A percentile compares a stretch with the other conserved stretches of the same genome.
Conservation (phyloP, 441 rosid genomes). For the Mallotus repandus region DNA sequence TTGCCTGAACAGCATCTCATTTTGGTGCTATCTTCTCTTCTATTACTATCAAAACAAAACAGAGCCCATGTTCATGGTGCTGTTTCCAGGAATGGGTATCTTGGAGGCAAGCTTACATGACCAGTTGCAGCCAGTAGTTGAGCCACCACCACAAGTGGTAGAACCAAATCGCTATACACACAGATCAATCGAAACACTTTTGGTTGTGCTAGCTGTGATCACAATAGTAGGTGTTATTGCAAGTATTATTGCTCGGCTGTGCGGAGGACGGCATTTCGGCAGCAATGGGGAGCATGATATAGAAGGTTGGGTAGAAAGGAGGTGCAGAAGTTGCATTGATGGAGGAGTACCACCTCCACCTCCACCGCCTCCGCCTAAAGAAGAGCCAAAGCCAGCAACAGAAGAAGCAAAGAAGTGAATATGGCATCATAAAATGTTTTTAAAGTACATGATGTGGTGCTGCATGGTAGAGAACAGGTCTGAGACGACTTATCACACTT, state of each 20-base stretch:
- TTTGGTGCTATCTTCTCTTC: background rate
- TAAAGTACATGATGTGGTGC: background rate
- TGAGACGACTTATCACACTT: background rate
- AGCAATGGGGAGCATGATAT: slow-evolving; percentile 73
- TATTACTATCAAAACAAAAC: background rate
- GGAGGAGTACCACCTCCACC: slow-evolving; percentile 61
- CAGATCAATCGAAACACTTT: slow-evolving; percentile 76
- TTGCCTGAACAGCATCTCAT: background rate
- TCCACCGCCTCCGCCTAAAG: slow-evolving; percentile 33
- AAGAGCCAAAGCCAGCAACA: slow-evolving; percentile 41
- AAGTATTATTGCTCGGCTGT: slow-evolving; percentile 70
- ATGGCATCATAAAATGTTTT: background rate
- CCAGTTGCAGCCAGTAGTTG: slow-evolving; percentile 38
- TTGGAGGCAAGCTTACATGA: slow-evolving; percentile 38
- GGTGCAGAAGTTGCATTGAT: slow-evolving; percentile 84
- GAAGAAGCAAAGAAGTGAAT: slow-evolving; percentile 51
- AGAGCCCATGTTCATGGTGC: slow-evolving; percentile 21
- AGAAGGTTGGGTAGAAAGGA: slow-evolving; percentile 90
- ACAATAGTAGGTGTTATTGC: slow-evolving; percentile 69
- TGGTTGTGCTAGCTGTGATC: slow-evolving; percentile 79
- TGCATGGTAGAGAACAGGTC: background rate
- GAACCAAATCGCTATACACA: slow-evolving; percentile 45
- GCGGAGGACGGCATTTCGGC: slow-evolving; percentile 75
- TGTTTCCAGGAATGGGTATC: slow-evolving; percentile 27
- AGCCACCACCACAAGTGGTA: slow-evolving; percentile 40